Evolutionary conservation across 495 filamentous ascomycete genomes (phyloP).

Genomic region (Tricharina praecox): DNA sequence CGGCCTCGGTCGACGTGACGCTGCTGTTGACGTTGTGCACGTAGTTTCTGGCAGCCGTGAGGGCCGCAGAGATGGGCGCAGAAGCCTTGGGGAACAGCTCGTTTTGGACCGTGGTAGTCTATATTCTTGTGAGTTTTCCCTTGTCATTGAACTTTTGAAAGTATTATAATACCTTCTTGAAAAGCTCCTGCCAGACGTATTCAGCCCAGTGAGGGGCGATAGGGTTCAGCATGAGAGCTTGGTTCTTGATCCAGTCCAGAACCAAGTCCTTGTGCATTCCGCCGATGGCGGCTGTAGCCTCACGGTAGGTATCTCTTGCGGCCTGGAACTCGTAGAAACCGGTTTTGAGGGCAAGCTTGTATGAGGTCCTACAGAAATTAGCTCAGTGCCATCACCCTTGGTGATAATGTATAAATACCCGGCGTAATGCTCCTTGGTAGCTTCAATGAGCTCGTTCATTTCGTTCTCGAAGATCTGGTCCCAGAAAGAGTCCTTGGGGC

Average conservation of each 20-base stretch:
- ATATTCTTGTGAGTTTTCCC: no score
- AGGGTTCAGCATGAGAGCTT: conserved; percentile 59
- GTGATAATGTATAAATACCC: conserved; percentile 31
- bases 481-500: conserved; percentile 58
- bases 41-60: conserved; percentile 66
- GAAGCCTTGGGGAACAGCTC: conserved; percentile 60
- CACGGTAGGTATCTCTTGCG: conserved; percentile 81
- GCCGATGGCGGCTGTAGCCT: conserved; percentile 53
- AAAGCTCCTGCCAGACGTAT: conserved; percentile 78
- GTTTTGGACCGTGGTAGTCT: conserved; percentile 54
- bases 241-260: conserved; percentile 65
- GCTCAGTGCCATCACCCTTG: conserved; percentile 5
- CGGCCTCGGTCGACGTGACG: conserved; percentile 74
- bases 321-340: conserved; percentile 75
- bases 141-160: no score
- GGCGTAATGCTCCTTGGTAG: conserved; percentile 61
- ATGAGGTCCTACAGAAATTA: conserved; percentile 42
- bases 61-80: conserved; percentile 36
- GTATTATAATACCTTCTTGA: conserved; percentile 50
- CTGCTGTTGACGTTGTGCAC: conserved; percentile 54
- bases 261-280: conserved; percentile 70
- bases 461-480: conserved; percentile 88
- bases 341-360: conserved; percentile 82
- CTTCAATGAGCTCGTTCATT: conserved; percentile 63
- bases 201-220: conserved; percentile 91